Conservation (phyloP, 495 filamentous ascomycete species). For the Thozetella sp. region DNA sequence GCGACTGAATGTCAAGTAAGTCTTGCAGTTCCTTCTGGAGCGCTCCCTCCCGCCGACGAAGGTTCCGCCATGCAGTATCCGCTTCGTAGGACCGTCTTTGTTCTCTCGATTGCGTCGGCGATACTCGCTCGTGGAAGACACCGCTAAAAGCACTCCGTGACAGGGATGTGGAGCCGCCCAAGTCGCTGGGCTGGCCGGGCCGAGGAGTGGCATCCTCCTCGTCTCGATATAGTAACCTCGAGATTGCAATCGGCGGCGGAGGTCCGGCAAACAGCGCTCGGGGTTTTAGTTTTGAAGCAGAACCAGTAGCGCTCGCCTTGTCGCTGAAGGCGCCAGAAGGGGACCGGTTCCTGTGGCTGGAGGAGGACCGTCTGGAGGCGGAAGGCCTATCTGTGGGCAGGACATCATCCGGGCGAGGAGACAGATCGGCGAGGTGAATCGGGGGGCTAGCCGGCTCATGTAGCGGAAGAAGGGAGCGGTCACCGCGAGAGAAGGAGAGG, state of each 20-base stretch:
- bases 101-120: constrained; percentile 8
- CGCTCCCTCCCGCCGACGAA: constrained; percentile 51
- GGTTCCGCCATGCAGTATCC: constrained; percentile 32
- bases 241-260: constrained; percentile 30
- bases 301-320: constrained; percentile 13
- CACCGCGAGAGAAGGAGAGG: constrained; percentile 19
- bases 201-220: constrained; percentile 20
- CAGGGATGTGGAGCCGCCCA: constrained; percentile 6
- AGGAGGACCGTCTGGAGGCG: not conserved
- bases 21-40: constrained; percentile 78
- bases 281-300: constrained; percentile 18
- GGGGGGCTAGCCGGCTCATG: constrained; percentile 15
- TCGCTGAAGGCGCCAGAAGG: constrained; percentile 15
- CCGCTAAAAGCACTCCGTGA: constrained; percentile 25
- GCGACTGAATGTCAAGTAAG: constrained; percentile 83
- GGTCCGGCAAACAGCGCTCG: constrained; percentile 29
- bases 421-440: constrained; percentile 37
- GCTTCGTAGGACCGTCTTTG: constrained; percentile 20
- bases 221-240: constrained; percentile 26
- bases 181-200: constrained; percentile 5
- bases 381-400: too few species aligned
- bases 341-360: constrained; percentile 8
- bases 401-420: constrained; percentile 37
- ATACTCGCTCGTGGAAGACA: constrained; percentile 27
- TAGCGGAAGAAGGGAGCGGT: constrained; percentile 23